phyloP scores from a whole-genome alignment of 2,329 filamentous ascomycete species.

The Aspergillus quadrilineatus region DNA sequence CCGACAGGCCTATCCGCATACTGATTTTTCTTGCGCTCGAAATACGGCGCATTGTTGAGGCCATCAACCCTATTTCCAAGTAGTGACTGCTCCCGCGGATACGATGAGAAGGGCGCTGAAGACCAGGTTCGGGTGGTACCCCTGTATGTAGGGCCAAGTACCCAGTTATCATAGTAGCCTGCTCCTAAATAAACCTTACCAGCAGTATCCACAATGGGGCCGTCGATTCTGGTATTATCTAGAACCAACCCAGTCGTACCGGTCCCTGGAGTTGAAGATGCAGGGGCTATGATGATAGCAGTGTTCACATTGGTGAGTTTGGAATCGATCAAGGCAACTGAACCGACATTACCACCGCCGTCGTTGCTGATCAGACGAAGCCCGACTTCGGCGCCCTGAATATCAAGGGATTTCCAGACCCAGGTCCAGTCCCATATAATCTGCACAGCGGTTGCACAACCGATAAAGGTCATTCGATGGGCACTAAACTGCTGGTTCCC shows the following conservation, averaged over 20 bases:
- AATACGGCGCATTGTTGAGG: slow-evolving; percentile 1
- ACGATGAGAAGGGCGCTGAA: not conserved
- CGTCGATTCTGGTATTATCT: slow-evolving; percentile 9
- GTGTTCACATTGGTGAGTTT: slow-evolving; percentile 3
- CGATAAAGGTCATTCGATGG: slow-evolving; percentile 53
- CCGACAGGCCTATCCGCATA: not conserved
- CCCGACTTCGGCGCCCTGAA: slow-evolving; percentile 48
- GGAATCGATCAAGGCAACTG: slow-evolving; percentile 56
- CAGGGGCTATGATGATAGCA: not conserved
- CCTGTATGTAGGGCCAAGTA: not conserved
- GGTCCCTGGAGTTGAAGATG: slow-evolving; percentile 1
- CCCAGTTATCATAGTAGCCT: slow-evolving; percentile 6
- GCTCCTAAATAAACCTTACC: not conserved
- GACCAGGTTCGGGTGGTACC: not conserved
- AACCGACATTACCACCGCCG: slow-evolving; percentile 51
- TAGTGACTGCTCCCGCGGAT: slow-evolving; percentile 3
- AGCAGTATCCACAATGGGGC: slow-evolving; percentile 2
- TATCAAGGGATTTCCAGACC: slow-evolving; percentile 49
- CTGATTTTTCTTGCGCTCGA: slow-evolving; percentile 8
- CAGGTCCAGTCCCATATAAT: slow-evolving; percentile 60
- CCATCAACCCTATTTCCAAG: not conserved
- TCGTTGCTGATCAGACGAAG: slow-evolving; percentile 35
- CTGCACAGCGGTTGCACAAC: slow-evolving; percentile 53
- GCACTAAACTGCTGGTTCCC: slow-evolving; percentile 65
- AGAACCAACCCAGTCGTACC: slow-evolving; percentile 7